These are phyloP conservation scores for Kluyveromyces aestuarii DNA, from an alignment of 805 yeast species.

Conservation along the genomic window DNA sequence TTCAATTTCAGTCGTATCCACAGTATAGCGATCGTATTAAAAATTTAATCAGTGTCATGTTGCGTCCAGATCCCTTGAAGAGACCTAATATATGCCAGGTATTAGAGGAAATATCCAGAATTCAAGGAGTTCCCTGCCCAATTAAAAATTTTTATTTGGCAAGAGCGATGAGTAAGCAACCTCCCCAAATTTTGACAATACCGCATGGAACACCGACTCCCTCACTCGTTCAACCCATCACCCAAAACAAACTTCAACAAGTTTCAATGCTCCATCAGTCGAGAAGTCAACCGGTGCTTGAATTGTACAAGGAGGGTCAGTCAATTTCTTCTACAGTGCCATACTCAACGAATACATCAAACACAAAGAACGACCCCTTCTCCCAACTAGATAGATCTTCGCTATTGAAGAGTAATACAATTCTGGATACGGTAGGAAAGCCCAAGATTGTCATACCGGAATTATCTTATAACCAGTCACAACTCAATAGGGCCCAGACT, in stretches of 20 bases:
- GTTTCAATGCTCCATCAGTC: background rate
- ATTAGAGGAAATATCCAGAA: constrained; percentile 54
- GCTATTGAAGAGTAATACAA: constrained; percentile 7
- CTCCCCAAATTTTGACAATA: background rate
- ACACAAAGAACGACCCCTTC: background rate
- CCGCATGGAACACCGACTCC: background rate
- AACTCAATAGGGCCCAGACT: background rate
- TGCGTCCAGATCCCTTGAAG: constrained; percentile 56
- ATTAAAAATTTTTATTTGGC: constrained; percentile 30
- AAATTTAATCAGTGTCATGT: constrained; percentile 50
- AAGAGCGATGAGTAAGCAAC: constrained; percentile 15
- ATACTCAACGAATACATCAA: constrained; percentile 1
- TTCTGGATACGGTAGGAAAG: background rate
- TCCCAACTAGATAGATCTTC: constrained; percentile 2
- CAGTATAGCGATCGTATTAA: constrained; percentile 53
- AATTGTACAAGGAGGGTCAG: background rate
- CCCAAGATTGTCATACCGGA: background rate
- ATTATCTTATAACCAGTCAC: background rate
- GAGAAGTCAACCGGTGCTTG: background rate
- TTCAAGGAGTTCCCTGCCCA: constrained; percentile 44
- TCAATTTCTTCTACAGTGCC: background rate
- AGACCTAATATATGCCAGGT: constrained; percentile 71
- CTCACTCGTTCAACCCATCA: background rate
- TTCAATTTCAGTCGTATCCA: constrained; percentile 46
- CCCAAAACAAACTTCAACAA: background rate